Percentiles rank a stretch among this genome's conserved stretches.
Evolutionary conservation across 2,329 filamentous ascomycete species (phyloP).

Genomic region (Colletotrichum sp.): DNA sequence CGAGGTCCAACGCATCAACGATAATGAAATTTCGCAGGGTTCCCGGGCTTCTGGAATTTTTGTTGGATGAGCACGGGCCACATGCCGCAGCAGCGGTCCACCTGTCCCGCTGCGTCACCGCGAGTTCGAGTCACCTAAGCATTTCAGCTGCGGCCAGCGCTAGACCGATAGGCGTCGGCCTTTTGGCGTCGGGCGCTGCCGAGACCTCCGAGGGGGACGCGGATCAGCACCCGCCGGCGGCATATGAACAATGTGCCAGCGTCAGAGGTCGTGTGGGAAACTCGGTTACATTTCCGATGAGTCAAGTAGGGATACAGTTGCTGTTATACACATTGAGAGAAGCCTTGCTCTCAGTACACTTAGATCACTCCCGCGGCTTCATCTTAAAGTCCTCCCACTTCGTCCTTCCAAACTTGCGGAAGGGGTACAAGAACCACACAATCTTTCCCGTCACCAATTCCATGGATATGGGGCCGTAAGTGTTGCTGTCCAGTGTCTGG

Average conservation of each 20-base stretch:
- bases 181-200: not conserved
- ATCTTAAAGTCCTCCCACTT: slow-evolving; percentile 60
- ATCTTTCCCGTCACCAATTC: slow-evolving; percentile 78
- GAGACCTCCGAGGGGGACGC: not conserved
- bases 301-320: not conserved
- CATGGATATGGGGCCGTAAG: slow-evolving; percentile 83
- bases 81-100: not conserved
- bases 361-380: slow-evolving; percentile 19
- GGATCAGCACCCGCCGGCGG: not conserved
- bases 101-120: slow-evolving; percentile 17
- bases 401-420: slow-evolving; percentile 60
- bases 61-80: slow-evolving; percentile 17
- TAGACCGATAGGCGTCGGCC: not conserved
- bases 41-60: slow-evolving; percentile 13
- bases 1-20: slow-evolving; percentile 12
- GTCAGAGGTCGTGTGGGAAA: not conserved
- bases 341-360: not conserved
- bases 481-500: slow-evolving; percentile 82
- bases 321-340: not conserved
- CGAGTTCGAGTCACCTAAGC: not conserved
- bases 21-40: slow-evolving; percentile 21
- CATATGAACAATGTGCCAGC: not conserved
- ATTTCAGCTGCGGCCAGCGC: not conserved
- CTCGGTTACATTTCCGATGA: not conserved
- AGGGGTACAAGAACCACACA: slow-evolving; percentile 74